Percentiles rank a stretch among this genome's conserved stretches.
Conservation (phyloP, 108 stramenopile genomes). For the Schizochytrium sp. region DNA sequence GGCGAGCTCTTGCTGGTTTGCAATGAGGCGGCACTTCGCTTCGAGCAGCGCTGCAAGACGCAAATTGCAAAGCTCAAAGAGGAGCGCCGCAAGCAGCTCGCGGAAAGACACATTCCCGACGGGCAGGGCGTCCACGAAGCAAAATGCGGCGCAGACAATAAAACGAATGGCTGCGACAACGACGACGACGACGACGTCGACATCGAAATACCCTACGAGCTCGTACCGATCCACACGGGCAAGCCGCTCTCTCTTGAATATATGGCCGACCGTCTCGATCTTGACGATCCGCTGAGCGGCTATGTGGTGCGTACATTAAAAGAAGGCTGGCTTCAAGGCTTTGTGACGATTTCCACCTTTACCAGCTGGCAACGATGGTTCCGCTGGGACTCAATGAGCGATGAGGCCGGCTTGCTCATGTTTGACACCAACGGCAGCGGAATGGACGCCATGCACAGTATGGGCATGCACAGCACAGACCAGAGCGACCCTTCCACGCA, state of each 20-base stretch:
- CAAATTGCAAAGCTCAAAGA: neutral
- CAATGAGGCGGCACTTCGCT: conserved; percentile 69
- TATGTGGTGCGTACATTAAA: conserved; percentile 57
- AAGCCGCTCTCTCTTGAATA: conserved; percentile 80
- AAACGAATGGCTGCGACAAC: no score
- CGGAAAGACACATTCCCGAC: no score
- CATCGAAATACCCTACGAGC: neutral
- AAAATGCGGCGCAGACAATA: neutral
- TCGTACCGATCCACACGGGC: conserved; percentile 18
- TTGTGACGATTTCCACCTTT: conserved; percentile 74
- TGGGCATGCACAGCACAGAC: conserved; percentile 50
- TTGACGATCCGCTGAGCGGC: conserved; percentile 75
- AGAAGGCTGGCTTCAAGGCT: conserved; percentile 73
- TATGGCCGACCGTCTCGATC: conserved; percentile 78
- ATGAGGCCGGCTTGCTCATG: conserved; percentile 39
- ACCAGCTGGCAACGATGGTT: conserved; percentile 72
- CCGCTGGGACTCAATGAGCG: conserved; percentile 76
- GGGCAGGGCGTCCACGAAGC: neutral
- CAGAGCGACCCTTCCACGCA: conserved; percentile 34
- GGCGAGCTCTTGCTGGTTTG: conserved; percentile 72
- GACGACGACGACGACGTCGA: no score
- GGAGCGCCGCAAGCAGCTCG: neutral
- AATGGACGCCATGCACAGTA: conserved; percentile 34
- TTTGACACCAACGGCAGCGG: conserved; percentile 58
- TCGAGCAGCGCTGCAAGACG: neutral